Base-by-base conservation (phyloP, 1,284 basidiomycete genomes). In the Fistulina hepatica region DNA sequence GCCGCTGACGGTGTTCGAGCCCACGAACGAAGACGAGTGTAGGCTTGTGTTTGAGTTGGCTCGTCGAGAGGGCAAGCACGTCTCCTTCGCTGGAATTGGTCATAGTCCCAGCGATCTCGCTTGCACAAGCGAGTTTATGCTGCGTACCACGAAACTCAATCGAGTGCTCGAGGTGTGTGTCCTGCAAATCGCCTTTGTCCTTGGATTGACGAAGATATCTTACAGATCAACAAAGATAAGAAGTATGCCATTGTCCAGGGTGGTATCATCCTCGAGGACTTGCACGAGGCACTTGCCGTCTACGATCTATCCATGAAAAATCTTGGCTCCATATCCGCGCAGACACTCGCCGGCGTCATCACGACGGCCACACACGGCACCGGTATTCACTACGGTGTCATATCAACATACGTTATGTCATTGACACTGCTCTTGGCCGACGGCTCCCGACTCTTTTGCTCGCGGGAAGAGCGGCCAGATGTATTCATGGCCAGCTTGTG, bases 321-420 rank as follows among this genome's bases (percentile, higher is more conserved):
- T 58, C 71, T 97, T 44, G 95, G 95, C 27, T 94, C 91, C 27
- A 97, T 98, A 55, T 94, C 90, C 26, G 91, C 97, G 58, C 94
- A 97, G 60, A 92, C 92, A 3, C 71, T 98, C 45, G 93, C 75
- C n/a, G 94, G 94, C 22, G 76, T 93, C 46, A 73, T 98, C 52
- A 83, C 91, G 8, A 98, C 95, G 30, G 91, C 91, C 3, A 93
- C 93, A 0, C 94, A 98, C 63, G 94, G 94, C 35, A 81, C 85
- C 3, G 94, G 95, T 22, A 68, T 86, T 44, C 53, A 63, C 28
- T 93, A 77, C 59, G 79, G 81, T 39, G 84, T 91, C 47, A 72
- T 98, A 42, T 91, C 89, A 4, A 81, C 80, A 4, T 75, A 84
- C 49, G 88, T 94, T 26, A 69, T 75, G 41, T 76, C 80, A 5